phyloP scores from a whole-genome alignment of 345 rosid species.

The Sisymbrium altissimum region DNA sequence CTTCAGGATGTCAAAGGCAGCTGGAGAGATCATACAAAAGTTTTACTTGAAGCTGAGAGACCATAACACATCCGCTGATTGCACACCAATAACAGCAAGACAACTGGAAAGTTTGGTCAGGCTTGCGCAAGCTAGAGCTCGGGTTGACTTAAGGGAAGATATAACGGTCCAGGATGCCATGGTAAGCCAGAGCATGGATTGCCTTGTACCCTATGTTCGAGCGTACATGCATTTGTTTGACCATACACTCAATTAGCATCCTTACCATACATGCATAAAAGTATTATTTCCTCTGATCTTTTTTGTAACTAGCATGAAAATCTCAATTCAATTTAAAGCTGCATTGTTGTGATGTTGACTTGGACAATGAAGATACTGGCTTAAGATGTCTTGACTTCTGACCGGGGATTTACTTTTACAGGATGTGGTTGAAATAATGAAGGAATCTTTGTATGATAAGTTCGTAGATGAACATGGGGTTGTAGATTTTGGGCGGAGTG shows the following conservation, averaged over 20 bases:
- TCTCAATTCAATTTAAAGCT: not conserved
- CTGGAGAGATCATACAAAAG: constrained; percentile 80
- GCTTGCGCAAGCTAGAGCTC: constrained; percentile 91
- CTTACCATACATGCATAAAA: not conserved
- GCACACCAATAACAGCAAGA: constrained; percentile 95
- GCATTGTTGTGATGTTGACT: not conserved
- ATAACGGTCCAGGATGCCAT: constrained; percentile 84
- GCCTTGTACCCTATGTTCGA: not conserved
- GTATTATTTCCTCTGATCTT: not conserved
- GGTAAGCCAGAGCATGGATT: constrained; percentile 40
- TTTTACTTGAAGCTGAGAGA: constrained; percentile 90
- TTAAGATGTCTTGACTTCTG: constrained; percentile 2
- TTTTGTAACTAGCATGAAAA: not conserved
- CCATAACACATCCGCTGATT: constrained; percentile 81
- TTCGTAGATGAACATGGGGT: constrained; percentile 87
- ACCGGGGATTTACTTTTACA: constrained; percentile 36
- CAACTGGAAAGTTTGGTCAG: constrained; percentile 95
- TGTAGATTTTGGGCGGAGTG: constrained; percentile 87
- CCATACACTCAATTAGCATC: not conserved
- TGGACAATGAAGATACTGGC: not conserved
- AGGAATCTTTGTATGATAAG: constrained; percentile 89
- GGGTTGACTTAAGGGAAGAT: constrained; percentile 89
- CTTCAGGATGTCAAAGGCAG: constrained; percentile 81
- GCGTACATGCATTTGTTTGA: constrained; percentile 7
- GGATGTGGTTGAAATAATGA: constrained; percentile 98